Conservation (phyloP, 306 rosid species). For the Vicia sativa region DNA sequence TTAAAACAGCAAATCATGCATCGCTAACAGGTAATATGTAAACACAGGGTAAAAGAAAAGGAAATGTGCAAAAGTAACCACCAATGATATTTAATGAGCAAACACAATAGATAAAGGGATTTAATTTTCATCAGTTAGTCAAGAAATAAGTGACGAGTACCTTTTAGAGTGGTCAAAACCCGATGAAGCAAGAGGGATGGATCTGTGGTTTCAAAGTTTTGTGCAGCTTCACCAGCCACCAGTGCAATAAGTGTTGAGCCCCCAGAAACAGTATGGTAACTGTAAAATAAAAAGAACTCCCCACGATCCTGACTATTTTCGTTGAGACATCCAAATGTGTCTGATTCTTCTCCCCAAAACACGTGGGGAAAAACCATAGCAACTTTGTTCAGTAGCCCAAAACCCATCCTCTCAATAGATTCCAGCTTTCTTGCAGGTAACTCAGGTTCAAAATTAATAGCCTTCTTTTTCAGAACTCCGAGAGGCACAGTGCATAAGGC, state of each 20-base stretch:
- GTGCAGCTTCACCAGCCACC: constrained; percentile 99
- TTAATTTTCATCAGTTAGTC: constrained; percentile 21
- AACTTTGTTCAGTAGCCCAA: constrained; percentile 91
- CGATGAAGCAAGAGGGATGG: constrained; percentile 67
- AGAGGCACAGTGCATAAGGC: constrained; percentile 93
- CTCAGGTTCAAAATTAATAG: constrained; percentile 71
- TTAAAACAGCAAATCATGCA: neutral
- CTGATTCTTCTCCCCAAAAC: constrained; percentile 95
- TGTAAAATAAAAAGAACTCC: constrained; percentile 83
- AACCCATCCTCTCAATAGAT: constrained; percentile 87
- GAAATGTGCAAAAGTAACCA: constrained; percentile 30
- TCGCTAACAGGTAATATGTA: constrained; percentile 5
- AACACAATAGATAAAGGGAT: constrained; percentile 12
- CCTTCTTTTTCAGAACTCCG: constrained; percentile 76
- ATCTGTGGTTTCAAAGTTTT: constrained; percentile 76
- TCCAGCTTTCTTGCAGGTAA: constrained; percentile 78
- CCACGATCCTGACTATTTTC: constrained; percentile 76
- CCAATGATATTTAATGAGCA: constrained; percentile 8
- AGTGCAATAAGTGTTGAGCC: constrained; percentile 80
- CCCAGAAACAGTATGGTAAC: constrained; percentile 96
- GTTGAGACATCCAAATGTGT: constrained; percentile 91
- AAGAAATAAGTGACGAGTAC: constrained; percentile 46
- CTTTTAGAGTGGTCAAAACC: constrained; percentile 72
- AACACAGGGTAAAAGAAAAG: neutral
- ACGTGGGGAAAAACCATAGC: constrained; percentile 90